Base-by-base conservation (phyloP, 306 rosid genomes). In the Abrus precatorius region DNA sequence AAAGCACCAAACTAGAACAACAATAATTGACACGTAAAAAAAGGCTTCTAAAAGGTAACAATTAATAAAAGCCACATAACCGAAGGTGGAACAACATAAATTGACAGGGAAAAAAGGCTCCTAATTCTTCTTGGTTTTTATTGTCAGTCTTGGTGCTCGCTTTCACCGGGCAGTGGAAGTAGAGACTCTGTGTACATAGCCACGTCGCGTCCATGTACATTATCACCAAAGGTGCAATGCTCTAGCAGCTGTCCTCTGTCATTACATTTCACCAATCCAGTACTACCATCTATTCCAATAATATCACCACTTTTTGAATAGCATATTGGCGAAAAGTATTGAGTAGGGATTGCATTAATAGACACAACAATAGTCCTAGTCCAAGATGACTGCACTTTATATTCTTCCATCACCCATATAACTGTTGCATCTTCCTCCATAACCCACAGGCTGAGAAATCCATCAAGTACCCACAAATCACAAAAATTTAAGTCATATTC, bases 361-460 rank as follows among this genome's bases (percentile, higher is more conserved):
- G 34, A 14, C 47, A 80, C 14, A 41, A 43, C 79, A 33, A 74
- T 30, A 9, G 54, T 63, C 56, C 38, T 75, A 6, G 32, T 80
- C 84, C 87, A 84, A 53, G 82, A 84, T 7, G 82, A 69, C 6
- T 28, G 30, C 70, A 61, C 73, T 40, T 32, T 52, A 12, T 79
- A 75, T 59, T 84, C 64, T 69, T 69, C 4, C 87, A 84, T 74
- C 14, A 68, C 43, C 81, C 87, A 79, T 79, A 79, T 59, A 2
- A 67, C 77, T 11, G 27, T 4, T 8, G 7, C 2, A 65, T 29
- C 11, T 1, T 4, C 1, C 5, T 2, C 5, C 7, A 9, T 0
- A 43, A 14, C 28, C 6, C 6, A 66, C 1, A 79, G 2, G 8
- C 69, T 41, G 6, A 75, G 62, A 32, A 11, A 69, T 53, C 61